Conservation (phyloP, 23 red algal species). For the Gracilariopsis chorda region DNA sequence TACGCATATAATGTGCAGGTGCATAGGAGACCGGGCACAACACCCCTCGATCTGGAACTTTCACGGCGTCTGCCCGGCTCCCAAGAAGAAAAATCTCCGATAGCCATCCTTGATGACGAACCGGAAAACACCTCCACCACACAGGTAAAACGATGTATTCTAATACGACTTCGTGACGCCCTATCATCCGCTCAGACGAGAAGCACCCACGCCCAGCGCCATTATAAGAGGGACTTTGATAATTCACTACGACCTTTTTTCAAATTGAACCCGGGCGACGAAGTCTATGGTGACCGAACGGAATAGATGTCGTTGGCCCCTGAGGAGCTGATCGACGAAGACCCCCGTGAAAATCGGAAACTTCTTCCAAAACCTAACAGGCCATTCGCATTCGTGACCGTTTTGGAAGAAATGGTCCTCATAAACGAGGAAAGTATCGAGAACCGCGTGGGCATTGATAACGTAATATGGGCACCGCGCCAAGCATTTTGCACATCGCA, state of each 20-base stretch:
- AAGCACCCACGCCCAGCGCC: background rate
- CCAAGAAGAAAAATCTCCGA: background rate
- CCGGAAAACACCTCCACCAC: background rate
- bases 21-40: background rate
- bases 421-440: background rate
- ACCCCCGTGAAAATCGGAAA: background rate
- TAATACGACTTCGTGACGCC: background rate
- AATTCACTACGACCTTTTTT: background rate
- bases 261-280: background rate
- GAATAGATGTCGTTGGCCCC: background rate
- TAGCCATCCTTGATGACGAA: background rate
- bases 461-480: too few species aligned
- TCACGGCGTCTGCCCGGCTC: background rate
- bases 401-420: background rate
- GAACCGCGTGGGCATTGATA: background rate
- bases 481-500: too few species aligned
- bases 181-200: background rate
- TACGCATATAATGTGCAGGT: slow-evolving; percentile 19
- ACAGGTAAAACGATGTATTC: background rate
- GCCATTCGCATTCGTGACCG: background rate
- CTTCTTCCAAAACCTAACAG: background rate
- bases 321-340: background rate
- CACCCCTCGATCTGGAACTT: background rate
- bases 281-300: background rate
- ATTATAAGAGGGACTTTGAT: background rate